Base-by-base conservation (phyloP, 495 filamentous ascomycete genomes). In the Penicillium odoratum region DNA sequence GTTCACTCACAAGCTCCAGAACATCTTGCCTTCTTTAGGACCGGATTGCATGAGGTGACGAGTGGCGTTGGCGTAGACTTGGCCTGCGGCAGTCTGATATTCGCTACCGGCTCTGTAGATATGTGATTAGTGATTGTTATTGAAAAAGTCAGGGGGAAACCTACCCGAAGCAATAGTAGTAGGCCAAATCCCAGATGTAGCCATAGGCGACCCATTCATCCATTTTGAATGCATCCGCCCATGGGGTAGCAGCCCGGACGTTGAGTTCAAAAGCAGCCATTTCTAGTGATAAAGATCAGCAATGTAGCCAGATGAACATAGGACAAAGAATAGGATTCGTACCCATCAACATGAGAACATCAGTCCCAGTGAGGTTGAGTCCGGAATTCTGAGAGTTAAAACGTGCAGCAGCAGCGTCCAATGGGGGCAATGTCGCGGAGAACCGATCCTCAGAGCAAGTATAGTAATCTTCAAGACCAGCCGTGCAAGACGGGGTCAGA, bases 221-320 rank as follows among this genome's bases (percentile, higher is more conserved):
- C 46, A 70, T 69, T 7, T 78, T 81, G 66, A 84, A 84, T 33
- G 79, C 73, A 53, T 74, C 63, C 52, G 80, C 82, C 79, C 81
- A 84, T 21, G 65, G 65, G 38, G 76, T 80, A 43, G 48, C 67
- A 18, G 76, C 77, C 42, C 77, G 73, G 3, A 74, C 76, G n/a
- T 73, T 77, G 0, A 72, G 74, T 62, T 84, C 81, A 51, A 81
- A 84, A 15, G 80, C 79, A 43, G 81, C 80, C 64, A 81, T 67
- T 3, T 50, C 67, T 69, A 38, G n/a, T 11, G 49, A n/a, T n/a
- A 6, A 33, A 25, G 9, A 18, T 33, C 11, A 3, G 29, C 11
- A 7, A 9, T 48, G 0, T n/a, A 40, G 15, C 13, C 13, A n/a
- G 15, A 16, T 21, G 21, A 40, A 16, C 0, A 40, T 11, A 4